Conservation (phyloP, 257 asterid species). For the Parsonsia alboflavescens region DNA sequence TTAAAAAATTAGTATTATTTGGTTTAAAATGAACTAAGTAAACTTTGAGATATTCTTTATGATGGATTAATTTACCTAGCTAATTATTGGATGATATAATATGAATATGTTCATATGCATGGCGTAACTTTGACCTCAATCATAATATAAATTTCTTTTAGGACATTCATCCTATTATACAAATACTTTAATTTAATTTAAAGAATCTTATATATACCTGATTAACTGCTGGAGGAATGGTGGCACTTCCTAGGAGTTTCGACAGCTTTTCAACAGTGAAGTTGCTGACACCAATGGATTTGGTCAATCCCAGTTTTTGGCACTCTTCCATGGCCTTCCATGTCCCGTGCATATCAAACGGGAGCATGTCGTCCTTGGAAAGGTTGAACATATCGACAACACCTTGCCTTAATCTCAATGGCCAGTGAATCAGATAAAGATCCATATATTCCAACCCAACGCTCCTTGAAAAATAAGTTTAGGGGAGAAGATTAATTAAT, state of each 20-base stretch:
- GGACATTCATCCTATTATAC: too few species aligned
- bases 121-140: too few species aligned
- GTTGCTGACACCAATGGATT: constrained; percentile 60
- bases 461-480: constrained; percentile 22
- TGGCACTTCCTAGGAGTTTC: constrained; percentile 27
- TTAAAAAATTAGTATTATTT: too few species aligned
- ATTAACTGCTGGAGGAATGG: constrained; percentile 45
- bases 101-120: too few species aligned
- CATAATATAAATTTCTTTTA: too few species aligned
- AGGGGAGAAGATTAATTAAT: too few species aligned
- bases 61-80: too few species aligned
- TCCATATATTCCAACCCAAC: constrained; percentile 45
- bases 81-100: too few species aligned
- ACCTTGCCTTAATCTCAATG: constrained; percentile 26
- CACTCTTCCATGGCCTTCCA: constrained; percentile 67
- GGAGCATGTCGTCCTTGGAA: constrained; percentile 27
- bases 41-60: too few species aligned
- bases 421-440: constrained; percentile 51
- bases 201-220: constrained; percentile 40
- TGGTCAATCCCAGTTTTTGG: constrained; percentile 36
- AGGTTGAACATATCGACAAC: background rate
- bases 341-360: constrained; percentile 35
- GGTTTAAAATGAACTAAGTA: too few species aligned
- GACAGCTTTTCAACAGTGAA: constrained; percentile 24
- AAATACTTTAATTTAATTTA: too few species aligned